These are phyloP conservation scores for Debaryomyces udenii DNA, from an alignment of 1,139 yeast genomes.

Conservation along the genomic window DNA sequence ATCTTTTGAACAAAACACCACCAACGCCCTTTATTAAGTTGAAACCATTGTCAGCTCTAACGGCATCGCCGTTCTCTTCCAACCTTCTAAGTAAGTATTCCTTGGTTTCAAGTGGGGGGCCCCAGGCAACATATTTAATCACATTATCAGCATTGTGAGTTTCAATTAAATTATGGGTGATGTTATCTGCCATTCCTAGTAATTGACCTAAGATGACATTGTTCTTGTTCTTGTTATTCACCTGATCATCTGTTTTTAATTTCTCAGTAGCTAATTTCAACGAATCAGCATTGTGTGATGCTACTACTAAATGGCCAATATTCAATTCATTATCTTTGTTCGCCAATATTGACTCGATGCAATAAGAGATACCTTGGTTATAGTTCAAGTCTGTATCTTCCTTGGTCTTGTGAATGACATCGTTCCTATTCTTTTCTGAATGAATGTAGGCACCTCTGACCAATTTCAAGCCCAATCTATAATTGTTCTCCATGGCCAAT, in stretches of 20 bases:
- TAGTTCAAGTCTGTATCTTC: slow-evolving; percentile 76
- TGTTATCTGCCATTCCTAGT: slow-evolving; percentile 94
- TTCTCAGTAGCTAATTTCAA: slow-evolving; percentile 69
- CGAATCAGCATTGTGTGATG: slow-evolving; percentile 87
- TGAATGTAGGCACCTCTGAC: slow-evolving; percentile 99
- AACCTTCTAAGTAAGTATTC: slow-evolving; percentile 87
- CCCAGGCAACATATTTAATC: slow-evolving; percentile 97
- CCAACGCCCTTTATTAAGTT: slow-evolving; percentile 64
- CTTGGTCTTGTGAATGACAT: slow-evolving; percentile 74
- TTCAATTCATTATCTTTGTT: slow-evolving; percentile 50
- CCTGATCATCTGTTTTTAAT: slow-evolving; percentile 31
- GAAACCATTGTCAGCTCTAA: slow-evolving; percentile 84
- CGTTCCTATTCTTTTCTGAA: slow-evolving; percentile 70
- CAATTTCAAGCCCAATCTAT: slow-evolving; percentile 82
- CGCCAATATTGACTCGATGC: slow-evolving; percentile 63
- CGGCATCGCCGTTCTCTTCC: slow-evolving; percentile 97
- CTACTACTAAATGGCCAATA: slow-evolving; percentile 86
- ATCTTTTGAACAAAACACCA: slow-evolving; percentile 45
- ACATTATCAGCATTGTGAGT: slow-evolving; percentile 71
- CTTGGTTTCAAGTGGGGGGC: slow-evolving; percentile 92
- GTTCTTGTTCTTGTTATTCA: slow-evolving; percentile 44
- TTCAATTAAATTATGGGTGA: slow-evolving; percentile 72
- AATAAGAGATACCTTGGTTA: slow-evolving; percentile 67
- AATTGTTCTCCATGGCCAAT: slow-evolving; percentile 63
- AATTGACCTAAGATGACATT: slow-evolving; percentile 88